Evolutionary conservation across 2,329 filamentous ascomycete species (phyloP).

Genomic region (Fonsecaea pugnacius): DNA sequence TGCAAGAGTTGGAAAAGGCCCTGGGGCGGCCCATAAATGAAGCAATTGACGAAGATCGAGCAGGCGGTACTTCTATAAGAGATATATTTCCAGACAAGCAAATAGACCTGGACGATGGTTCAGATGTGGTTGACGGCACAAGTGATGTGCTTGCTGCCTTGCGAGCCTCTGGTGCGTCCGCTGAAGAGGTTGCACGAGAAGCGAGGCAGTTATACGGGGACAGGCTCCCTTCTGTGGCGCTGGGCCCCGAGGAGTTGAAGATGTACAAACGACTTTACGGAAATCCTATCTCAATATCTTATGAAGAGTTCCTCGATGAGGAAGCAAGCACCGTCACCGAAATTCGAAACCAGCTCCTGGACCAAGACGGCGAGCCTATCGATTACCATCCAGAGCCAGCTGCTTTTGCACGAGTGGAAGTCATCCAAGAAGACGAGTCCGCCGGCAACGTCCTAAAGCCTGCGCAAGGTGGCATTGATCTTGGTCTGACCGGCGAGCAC

Average conservation of each 20-base stretch:
- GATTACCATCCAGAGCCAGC: constrained; percentile 39
- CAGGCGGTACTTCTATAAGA: constrained; percentile 9
- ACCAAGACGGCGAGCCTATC: constrained; percentile 45
- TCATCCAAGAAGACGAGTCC: not conserved
- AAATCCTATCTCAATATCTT: constrained; percentile 56
- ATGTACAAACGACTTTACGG: constrained; percentile 84
- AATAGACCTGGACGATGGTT: not conserved
- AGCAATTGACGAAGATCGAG: constrained; percentile 30
- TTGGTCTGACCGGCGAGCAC: constrained; percentile 20
- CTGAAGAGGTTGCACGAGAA: constrained; percentile 69
- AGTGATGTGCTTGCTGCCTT: constrained; percentile 22
- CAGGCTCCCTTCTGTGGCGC: constrained; percentile 70
- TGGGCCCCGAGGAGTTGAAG: constrained; percentile 71
- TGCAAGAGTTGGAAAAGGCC: constrained; percentile 29
- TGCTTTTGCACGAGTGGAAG: not conserved
- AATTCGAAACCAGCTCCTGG: constrained; percentile 43
- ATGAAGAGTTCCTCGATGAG: constrained; percentile 38
- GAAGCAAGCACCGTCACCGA: constrained; percentile 41
- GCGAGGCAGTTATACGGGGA: constrained; percentile 78
- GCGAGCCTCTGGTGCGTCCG: constrained; percentile 42
- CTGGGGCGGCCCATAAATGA: constrained; percentile 32
- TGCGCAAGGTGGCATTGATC: constrained; percentile 26
- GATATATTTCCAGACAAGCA: constrained; percentile 2
- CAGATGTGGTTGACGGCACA: constrained; percentile 14
- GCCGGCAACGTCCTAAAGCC: not conserved